Evolutionary conservation across 768 basidiomycete genomes (phyloP), one percentile per base, ranked within the genome.

Genomic region (Chalciporus piperatus): DNA sequence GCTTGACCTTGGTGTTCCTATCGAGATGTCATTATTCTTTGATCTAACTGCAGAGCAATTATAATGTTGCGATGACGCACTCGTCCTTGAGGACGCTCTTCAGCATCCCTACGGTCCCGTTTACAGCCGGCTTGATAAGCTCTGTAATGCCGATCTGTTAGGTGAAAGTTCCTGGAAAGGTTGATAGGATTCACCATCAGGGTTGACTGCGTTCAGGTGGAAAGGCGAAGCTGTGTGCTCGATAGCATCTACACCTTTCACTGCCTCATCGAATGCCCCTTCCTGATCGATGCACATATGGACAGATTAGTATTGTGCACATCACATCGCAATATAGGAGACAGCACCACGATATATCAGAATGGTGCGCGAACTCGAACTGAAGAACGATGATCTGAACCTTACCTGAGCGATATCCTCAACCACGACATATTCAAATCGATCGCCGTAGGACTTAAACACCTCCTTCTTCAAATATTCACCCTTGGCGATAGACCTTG

Each of bases 201-300:
- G 77, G 35, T 82, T 74, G n/a, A 72, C 69, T 1, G 71, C 74
- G 1, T 75, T 68, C 22, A 72, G 54, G 48, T 76, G 70, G 59
- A 83, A 76, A 1, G 87, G 87, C 1, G 86, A 87, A 0, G 86
- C 86, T 4, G 76, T 81, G 59, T 89, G 89, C 33, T 72, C 76
- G 45, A 93, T 80, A 0, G 78, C 90, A 52, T 89, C 83, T 8
- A 92, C 82, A 1, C 78, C 88, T 64, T 83, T 80, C 52, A 92
- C 85, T 0, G 83, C 89, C 45, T 89, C 82, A 63, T 92, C 88
- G 55, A 91, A 94, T 1, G 84, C 87, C 7, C 80, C 81, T 3
- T 76, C 77, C 82, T 84, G 30, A 17, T 23, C 16, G 40, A 41
- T 16, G 13, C 16, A 27, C n/a, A 1, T n/a, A 0, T 30, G 22